These are phyloP conservation scores for Talaromyces marneffei DNA, from an alignment of 2,329 filamentous ascomycete genomes.

Conservation along the genomic window DNA sequence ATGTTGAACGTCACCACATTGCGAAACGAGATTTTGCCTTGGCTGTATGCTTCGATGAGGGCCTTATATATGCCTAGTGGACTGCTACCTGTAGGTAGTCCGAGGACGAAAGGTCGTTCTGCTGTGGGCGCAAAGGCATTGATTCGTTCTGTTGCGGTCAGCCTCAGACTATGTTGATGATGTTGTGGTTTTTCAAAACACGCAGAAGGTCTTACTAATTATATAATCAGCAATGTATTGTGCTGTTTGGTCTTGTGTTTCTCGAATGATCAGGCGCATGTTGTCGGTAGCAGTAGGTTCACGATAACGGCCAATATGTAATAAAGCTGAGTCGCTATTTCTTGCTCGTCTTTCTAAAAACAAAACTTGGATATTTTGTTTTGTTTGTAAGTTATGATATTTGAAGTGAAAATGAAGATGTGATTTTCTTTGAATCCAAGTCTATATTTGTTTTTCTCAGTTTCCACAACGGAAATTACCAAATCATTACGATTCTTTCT, in stretches of 20 bases:
- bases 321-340: too few species aligned
- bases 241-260: constrained; percentile 2
- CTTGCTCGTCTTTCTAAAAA: too few species aligned
- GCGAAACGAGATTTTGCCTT: constrained; percentile 60
- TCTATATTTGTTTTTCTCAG: neutral
- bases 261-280: constrained; percentile 13
- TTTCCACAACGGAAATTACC: neutral
- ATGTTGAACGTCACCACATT: constrained; percentile 81
- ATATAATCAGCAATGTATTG: constrained; percentile 12
- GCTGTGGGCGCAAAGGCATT: constrained; percentile 9
- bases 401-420: neutral
- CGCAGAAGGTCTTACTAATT: constrained; percentile 5
- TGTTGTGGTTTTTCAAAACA: neutral
- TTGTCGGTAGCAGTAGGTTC: constrained; percentile 11
- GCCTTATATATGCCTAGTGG: constrained; percentile 50
- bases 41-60: constrained; percentile 57
- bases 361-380: too few species aligned
- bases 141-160: constrained; percentile 11
- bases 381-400: neutral
- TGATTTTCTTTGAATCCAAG: neutral
- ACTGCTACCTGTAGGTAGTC: constrained; percentile 59
- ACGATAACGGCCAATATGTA: too few species aligned
- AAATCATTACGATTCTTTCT: neutral
- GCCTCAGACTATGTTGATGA: neutral
- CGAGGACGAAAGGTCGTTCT: constrained; percentile 60